These are phyloP conservation scores for Stentor roeselii DNA, from an alignment of 73 alveolate species.

Conservation along the genomic window DNA sequence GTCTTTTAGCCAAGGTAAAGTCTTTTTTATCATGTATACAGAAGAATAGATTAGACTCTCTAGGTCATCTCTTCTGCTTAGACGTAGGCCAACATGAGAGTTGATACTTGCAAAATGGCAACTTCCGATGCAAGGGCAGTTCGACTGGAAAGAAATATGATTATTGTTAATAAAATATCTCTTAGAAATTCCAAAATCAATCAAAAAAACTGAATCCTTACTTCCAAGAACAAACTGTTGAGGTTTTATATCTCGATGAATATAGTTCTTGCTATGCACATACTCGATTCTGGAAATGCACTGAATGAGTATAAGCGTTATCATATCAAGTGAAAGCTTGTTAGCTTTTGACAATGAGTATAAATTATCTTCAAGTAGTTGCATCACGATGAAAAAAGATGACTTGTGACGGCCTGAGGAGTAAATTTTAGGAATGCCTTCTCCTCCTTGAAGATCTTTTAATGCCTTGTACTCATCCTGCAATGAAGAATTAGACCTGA, in stretches of 20 bases:
- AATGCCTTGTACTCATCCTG: background rate
- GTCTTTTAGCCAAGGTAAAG: constrained; percentile 14
- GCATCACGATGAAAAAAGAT: background rate
- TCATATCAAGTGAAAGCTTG: background rate
- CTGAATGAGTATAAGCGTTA: background rate
- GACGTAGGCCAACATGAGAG: background rate
- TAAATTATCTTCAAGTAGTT: background rate
- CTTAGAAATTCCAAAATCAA: constrained; percentile 11
- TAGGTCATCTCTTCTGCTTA: constrained; percentile 21
- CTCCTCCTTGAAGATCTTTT: constrained; percentile 17
- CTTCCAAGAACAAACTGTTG: background rate
- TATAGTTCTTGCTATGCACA: background rate
- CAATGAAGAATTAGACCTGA: background rate
- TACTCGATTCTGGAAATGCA: background rate
- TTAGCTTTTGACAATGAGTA: background rate
- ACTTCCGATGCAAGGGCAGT: constrained; percentile 5
- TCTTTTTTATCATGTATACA: background rate
- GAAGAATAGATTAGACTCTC: background rate
- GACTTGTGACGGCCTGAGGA: background rate
- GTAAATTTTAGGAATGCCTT: constrained; percentile 7
- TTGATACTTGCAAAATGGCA: background rate
- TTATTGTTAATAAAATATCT: background rate
- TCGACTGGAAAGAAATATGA: constrained; percentile 4
- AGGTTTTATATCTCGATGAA: constrained; percentile 9
- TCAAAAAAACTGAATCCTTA: background rate